These are phyloP conservation scores for Blastobotrys ciferrii DNA, from an alignment of 1,139 yeast genomes.

Conservation along the genomic window DNA sequence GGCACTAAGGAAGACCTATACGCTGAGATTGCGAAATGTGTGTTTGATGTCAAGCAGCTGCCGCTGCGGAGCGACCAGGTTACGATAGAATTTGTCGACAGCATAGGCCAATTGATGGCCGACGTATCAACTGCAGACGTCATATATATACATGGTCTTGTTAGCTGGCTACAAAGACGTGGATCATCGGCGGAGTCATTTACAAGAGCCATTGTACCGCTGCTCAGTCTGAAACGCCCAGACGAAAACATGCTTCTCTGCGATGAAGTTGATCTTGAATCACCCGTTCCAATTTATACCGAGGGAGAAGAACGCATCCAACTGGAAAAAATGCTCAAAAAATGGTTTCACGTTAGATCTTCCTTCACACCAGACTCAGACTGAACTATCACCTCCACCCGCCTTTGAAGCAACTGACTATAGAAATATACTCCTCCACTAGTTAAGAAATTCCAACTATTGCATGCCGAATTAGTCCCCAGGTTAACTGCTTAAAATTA, in stretches of 20 bases:
- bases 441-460: too few relatives aligned
- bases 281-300: background rate
- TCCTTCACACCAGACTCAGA: background rate
- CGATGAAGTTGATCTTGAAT: background rate
- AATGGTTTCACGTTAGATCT: background rate
- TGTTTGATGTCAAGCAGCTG: background rate
- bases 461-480: too few relatives aligned
- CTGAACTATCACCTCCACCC: too few relatives aligned
- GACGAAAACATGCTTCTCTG: background rate
- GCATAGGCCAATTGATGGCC: background rate
- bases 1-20: background rate
- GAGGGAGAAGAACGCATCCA: background rate
- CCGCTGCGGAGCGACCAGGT: slow-evolving; percentile 3
- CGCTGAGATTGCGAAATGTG: background rate
- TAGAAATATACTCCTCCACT: too few relatives aligned
- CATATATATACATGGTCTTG: background rate
- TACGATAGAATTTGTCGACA: background rate
- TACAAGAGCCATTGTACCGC: background rate
- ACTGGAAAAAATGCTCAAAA: background rate
- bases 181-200: background rate
- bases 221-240: background rate
- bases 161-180: background rate
- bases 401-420: too few relatives aligned
- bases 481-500: too few relatives aligned
- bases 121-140: background rate